Evolutionary conservation across 208 protist genomes (phyloP), one percentile per base, ranked within the genome.

Genomic region (Herpetomonas samuelpessoai): DNA sequence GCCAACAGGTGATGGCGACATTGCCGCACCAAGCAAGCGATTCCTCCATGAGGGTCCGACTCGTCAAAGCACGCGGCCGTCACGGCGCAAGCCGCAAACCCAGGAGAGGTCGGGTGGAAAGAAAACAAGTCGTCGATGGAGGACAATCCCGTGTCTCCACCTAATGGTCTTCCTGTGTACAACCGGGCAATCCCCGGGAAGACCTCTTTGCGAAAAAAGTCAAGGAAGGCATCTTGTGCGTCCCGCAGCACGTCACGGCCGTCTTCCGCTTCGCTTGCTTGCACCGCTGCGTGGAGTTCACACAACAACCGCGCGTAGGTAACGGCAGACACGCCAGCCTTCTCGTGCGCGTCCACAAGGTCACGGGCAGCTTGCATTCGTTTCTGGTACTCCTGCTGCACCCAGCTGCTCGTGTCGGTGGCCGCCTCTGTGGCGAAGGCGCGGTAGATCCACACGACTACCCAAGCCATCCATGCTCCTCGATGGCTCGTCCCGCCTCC

Each of bases 391-490:
- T 18, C 35, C 35, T 14, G 6, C 35, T 18, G 6, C 14, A 14
- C 9, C 35, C 35, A 41, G 45, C 3, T 4, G 4, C 16, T 9
- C 29, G 35, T 29, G 30, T 50, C 19, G 25, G 39, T 16, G 3
- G 22, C 22, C 27, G 57, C 62, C 25, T 64, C 67, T 22, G 19
- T 22, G 22, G 62, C 48, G 27, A 79, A 48, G 10, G 30, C 44
- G 24, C 53, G 28, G 49, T 65, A 79, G n/a, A 59, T 48, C 39
- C 66, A 60, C 16, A 79, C 47, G 22, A 64, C 50, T 2, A 79
- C 53, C 52, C 57, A 79, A 18, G 48, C 28, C 48, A 74, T 71
- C 49, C 73, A 79, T 22, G 56, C 62, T 0, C 66, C 67, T 12
- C 73, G 59, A 39, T 56, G 35, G 35, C 35, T 16, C 35, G 35